These are phyloP conservation scores for Trifolium dubium DNA, from an alignment of 306 rosid species.

Conservation along the genomic window DNA sequence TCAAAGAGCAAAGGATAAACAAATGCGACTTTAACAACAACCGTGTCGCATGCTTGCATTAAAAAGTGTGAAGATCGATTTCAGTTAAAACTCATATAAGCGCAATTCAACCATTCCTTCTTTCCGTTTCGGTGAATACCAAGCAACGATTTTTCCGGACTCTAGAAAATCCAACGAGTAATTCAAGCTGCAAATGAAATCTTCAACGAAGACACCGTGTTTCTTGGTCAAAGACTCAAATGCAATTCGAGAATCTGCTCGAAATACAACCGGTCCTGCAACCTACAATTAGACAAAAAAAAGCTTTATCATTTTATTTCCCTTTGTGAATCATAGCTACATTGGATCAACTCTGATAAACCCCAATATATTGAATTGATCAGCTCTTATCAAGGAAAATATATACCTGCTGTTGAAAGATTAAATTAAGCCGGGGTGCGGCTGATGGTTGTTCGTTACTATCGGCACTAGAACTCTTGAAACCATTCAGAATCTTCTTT, in stretches of 20 bases:
- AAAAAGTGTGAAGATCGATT: constrained; percentile 9
- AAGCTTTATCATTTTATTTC: background rate
- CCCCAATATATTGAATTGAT: too few species aligned
- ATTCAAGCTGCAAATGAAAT: constrained; percentile 77
- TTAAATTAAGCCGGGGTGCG: constrained; percentile 75
- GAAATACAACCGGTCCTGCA: constrained; percentile 72
- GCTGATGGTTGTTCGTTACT: constrained; percentile 52
- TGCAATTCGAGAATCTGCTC: constrained; percentile 69
- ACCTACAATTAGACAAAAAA: constrained; percentile 52
- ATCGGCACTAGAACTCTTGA: constrained; percentile 50
- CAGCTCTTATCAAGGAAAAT: background rate
- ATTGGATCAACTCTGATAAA: too few species aligned
- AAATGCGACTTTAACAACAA: constrained; percentile 20
- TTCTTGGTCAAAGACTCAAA: constrained; percentile 54
- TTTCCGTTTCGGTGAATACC: constrained; percentile 89
- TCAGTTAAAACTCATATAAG: constrained; percentile 64
- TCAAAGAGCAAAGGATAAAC: background rate
- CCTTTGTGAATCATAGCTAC: background rate
- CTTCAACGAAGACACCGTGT: constrained; percentile 64
- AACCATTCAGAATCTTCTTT: constrained; percentile 61
- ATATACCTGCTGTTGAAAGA: constrained; percentile 88
- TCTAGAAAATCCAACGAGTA: constrained; percentile 64
- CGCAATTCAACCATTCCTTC: constrained; percentile 95
- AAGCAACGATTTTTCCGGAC: constrained; percentile 85
- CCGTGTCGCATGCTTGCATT: constrained; percentile 21